Conservation (phyloP, 2,329 filamentous ascomycete genomes). For the Trichocomaceae sp. region DNA sequence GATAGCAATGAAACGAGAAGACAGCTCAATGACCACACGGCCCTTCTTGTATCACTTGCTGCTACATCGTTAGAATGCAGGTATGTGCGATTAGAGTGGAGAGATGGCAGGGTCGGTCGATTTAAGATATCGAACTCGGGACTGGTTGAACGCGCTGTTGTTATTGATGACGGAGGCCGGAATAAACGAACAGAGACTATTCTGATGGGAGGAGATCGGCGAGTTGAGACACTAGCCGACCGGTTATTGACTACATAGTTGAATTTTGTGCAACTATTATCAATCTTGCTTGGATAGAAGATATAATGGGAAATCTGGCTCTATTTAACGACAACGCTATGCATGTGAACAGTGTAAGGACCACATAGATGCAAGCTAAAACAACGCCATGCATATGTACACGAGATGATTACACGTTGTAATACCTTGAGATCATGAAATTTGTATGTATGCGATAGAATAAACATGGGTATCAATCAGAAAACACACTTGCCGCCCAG, state of each 20-base stretch:
- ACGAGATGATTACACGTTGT: neutral
- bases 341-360: neutral
- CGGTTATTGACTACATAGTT: slow-evolving; percentile 17
- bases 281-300: neutral
- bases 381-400: neutral
- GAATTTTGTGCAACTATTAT: neutral
- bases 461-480: neutral
- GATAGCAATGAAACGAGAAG: slow-evolving; percentile 5
- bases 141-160: slow-evolving; percentile 36
- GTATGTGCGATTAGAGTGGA: slow-evolving; percentile 40
- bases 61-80: slow-evolving; percentile 34
- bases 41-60: slow-evolving; percentile 31
- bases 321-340: too few relatives aligned
- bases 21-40: slow-evolving; percentile 3
- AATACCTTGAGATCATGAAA: too few relatives aligned
- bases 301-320: too few relatives aligned
- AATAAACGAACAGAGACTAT: slow-evolving; percentile 32
- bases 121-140: slow-evolving; percentile 38
- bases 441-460: too few relatives aligned
- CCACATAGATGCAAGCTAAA: neutral
- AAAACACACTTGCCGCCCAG: slow-evolving; percentile 4
- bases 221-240: slow-evolving; percentile 30
- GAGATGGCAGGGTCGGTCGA: slow-evolving; percentile 38
- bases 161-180: slow-evolving; percentile 35
- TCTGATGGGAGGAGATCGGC: slow-evolving; percentile 29